Evolutionary conservation across 2,329 filamentous ascomycete genomes (phyloP).

Genomic region (Diaporthe amygdali): DNA sequence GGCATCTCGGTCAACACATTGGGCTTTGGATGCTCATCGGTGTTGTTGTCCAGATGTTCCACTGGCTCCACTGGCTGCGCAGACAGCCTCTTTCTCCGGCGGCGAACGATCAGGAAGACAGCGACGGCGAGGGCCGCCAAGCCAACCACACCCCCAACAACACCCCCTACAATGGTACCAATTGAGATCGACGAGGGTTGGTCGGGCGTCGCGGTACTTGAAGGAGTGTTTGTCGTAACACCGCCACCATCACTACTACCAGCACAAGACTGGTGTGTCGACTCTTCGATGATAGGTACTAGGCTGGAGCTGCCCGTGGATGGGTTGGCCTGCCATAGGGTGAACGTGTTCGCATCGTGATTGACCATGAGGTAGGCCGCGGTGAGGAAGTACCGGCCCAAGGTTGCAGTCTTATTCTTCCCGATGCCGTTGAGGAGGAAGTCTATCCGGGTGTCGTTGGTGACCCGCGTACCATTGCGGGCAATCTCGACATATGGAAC

Average conservation of each 20-base stretch:
- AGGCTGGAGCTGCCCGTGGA: background rate
- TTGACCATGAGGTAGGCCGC: background rate
- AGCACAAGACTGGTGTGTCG: background rate
- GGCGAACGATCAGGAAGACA: background rate
- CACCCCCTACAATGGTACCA: background rate
- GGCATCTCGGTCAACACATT: too few species aligned
- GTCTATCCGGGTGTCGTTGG: background rate
- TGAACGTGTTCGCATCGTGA: background rate
- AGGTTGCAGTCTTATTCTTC: background rate
- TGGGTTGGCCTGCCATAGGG: background rate
- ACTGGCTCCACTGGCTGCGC: too few species aligned
- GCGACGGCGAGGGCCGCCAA: background rate
- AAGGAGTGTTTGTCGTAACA: background rate
- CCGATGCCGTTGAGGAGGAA: background rate
- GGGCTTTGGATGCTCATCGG: too few species aligned
- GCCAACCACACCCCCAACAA: background rate
- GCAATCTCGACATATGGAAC: background rate
- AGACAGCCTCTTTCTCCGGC: background rate
- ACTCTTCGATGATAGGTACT: background rate
- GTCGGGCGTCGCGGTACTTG: background rate
- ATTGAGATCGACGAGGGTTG: background rate
- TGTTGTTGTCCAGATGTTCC: too few species aligned
- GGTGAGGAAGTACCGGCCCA: background rate
- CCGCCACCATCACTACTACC: background rate
- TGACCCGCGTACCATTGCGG: background rate